Evolutionary conservation across 768 basidiomycete genomes (phyloP).

Genomic region (Clavulina sp.): DNA sequence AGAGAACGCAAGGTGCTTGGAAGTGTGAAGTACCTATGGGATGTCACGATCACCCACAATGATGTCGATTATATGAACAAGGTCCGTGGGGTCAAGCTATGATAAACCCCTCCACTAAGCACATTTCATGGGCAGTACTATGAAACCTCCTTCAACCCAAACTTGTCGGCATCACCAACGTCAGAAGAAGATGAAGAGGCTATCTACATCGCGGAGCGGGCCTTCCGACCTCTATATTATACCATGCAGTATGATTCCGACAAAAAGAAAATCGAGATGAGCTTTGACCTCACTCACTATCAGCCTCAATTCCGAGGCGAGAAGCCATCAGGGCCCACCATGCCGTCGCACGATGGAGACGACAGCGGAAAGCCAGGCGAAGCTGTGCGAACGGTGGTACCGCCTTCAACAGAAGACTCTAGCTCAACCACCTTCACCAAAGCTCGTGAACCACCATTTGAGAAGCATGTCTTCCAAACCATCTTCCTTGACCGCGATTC

Average conservation of each 20-base stretch:
- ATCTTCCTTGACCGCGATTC: slow-evolving; percentile 31
- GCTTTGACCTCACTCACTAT: slow-evolving; percentile 32
- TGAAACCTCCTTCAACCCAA: background rate
- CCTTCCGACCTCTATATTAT: slow-evolving; percentile 30
- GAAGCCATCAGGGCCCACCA: slow-evolving; percentile 15
- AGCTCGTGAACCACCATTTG: slow-evolving; percentile 19
- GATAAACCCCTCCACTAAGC: too few species aligned
- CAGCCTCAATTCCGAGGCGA: slow-evolving; percentile 27
- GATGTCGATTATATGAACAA: too few species aligned
- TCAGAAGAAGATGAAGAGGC: slow-evolving; percentile 16
- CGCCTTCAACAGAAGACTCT: slow-evolving; percentile 9
- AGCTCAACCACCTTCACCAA: too few species aligned
- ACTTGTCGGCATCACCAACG: slow-evolving; percentile 16
- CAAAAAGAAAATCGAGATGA: slow-evolving; percentile 34
- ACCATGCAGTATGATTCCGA: slow-evolving; percentile 28
- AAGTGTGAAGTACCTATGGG: too few species aligned
- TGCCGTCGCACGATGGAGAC: background rate
- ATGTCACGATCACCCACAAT: too few species aligned
- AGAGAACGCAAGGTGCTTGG: too few species aligned
- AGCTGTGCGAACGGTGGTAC: background rate
- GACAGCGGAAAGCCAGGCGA: background rate
- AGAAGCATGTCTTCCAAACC: slow-evolving; percentile 33
- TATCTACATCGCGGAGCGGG: slow-evolving; percentile 22
- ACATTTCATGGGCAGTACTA: background rate
- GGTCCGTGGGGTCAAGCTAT: too few species aligned